Base-by-base conservation (phyloP, 257 asterid species). In the Leonotis leonurus region DNA sequence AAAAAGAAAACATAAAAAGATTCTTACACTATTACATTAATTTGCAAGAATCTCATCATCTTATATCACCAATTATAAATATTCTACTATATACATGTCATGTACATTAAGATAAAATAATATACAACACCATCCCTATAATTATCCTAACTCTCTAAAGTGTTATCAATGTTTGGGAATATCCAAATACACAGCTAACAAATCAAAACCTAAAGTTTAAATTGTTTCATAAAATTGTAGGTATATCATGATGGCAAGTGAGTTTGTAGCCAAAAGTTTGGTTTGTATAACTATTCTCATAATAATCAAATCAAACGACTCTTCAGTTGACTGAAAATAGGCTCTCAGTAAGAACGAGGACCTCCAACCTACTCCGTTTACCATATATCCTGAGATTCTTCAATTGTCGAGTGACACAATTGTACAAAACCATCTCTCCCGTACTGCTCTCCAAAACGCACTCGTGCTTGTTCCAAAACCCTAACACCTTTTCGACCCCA, bases 341-440 rank as follows among this genome's bases (percentile, higher is more conserved):
- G 48, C 84, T 77, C 59, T 77, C 86, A 21, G 33, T 30, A 13
- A 76, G 65, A 60, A 80, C 69, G 13, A 80, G 65, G 1, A 77
- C 75, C 43, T 85, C 86, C 69, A 85, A 60, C 56, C 88, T 83
- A 48, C 74, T 77, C 58, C 90, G 66, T 61, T 78, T 85, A 26
- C 94, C 88, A 62, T 73, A 75, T 54, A 81, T 53, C 49, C 75
- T 81, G 33, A 77, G 69, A 8, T 66, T 73, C 73, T 56, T 80
- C 14, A 69, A 16, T 14, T 60, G 52, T 5, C 58, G 37, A 8
- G 18, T 67, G 3, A 11, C 11, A 16, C 37, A 9, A 61, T 77
- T 65, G 62, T 71, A 81, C 30, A 83, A 21, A 21, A 83, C 71
- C 51, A 81, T 55, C 73, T 77, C 82, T 1, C 86, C 70, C 3